Conservation (phyloP, 768 basidiomycete genomes). For the Suillus plorans region DNA sequence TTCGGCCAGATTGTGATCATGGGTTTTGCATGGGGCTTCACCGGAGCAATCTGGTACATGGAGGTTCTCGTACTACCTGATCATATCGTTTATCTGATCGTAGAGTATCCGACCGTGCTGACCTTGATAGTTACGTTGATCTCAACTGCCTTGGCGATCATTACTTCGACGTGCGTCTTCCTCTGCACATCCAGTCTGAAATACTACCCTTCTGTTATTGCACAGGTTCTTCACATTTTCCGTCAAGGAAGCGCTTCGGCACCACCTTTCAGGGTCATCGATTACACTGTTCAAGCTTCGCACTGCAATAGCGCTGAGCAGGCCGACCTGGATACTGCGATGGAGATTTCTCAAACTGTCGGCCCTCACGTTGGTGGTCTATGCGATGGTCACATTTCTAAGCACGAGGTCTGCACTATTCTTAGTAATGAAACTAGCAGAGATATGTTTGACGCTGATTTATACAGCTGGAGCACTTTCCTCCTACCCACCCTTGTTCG, state of each 20-base stretch:
- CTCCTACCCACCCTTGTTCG: not conserved
- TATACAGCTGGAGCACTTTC: conserved; percentile 1
- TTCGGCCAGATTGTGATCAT: not conserved
- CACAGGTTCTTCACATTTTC: not conserved
- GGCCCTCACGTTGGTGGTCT: not conserved
- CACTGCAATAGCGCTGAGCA: not conserved
- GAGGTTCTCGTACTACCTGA: not conserved
- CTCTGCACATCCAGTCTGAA: not conserved
- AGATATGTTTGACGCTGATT: not conserved
- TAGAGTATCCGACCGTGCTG: not conserved
- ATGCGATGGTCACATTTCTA: not conserved
- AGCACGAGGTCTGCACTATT: not conserved
- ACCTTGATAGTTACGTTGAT: not conserved
- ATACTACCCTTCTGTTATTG: not conserved
- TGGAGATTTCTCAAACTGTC: not conserved
- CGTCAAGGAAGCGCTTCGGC: not conserved
- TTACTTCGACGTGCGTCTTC: not conserved
- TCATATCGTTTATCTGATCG: not conserved
- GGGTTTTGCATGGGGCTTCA: conserved; percentile 2
- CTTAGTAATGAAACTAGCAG: not conserved
- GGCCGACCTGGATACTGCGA: not conserved
- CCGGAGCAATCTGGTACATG: not conserved
- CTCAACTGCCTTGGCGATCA: not conserved
- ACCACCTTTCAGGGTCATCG: not conserved
- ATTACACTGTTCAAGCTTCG: not conserved